Base-by-base conservation (phyloP, 2,329 filamentous ascomycete species). In the Neocatenulostroma microsporum region DNA sequence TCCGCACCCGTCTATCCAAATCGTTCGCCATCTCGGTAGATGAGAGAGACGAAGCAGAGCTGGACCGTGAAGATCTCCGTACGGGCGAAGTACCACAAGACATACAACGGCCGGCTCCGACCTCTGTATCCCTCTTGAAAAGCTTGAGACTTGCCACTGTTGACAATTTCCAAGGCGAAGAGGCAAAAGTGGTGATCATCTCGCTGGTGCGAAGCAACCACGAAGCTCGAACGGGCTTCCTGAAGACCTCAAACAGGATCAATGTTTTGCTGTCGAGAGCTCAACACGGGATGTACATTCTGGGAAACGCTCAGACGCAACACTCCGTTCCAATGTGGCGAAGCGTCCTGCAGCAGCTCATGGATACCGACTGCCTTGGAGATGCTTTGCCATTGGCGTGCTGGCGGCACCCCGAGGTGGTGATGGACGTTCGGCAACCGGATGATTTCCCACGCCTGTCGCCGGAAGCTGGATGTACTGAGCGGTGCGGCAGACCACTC, bases 151-250 rank as follows among this genome's bases (percentile, higher is more conserved):
- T 80, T 0, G 77, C 79, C 0, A 85, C 79, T 0, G 71, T 85
- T 0, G 54, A 58, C 45, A 87, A 85, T 44, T 87, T 84, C 37
- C 80, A 88, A 47, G 83, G 82, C 0, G 82, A 88, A 52, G 82
- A 88, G 49, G 79, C 78, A 1, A 80, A 82, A 34, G 63, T 88
- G 5, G 65, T 88, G 0, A 64, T 88, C 3, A 63, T 88, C 0
- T 84, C 80, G 0, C 62, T 88, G 0, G 81, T 86, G 0, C 72
- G 83, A 25, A 83, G 80, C 58, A 88, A 88, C 46, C 41, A 56
- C 0, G 48, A 69, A 8, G 62, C 60, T 4, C 72, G 68, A 6
- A 70, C 70, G 13, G 83, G 82, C 0, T 88, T 87, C 39, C 61
- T 88, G 0, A 71, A 63, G 19, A 81, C 77, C 0, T 61, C 69